phyloP scores from a whole-genome alignment of 2,329 filamentous ascomycete species.

The Cercospora sojina region DNA sequence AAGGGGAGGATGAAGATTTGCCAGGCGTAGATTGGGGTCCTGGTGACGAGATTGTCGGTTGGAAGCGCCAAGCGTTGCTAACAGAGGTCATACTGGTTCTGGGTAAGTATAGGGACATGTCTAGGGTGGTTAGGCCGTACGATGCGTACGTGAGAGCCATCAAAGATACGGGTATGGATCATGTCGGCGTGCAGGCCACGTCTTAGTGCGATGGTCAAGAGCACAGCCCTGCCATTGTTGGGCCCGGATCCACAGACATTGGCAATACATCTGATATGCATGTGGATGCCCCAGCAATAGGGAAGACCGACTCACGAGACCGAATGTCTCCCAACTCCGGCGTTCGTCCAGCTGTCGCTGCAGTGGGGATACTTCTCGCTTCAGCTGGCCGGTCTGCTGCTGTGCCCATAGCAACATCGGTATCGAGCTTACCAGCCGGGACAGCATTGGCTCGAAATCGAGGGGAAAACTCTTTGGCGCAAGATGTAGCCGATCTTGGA shows the following conservation, averaged over 20 bases:
- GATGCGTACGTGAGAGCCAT: slow-evolving; percentile 2
- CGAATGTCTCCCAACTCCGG: not conserved
- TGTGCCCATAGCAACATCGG: not conserved
- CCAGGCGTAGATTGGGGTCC: slow-evolving; percentile 63
- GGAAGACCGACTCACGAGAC: not conserved
- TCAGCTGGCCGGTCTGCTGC: not conserved
- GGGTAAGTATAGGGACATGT: slow-evolving; percentile 76
- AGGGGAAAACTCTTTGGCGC: not conserved
- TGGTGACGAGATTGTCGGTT: slow-evolving; percentile 78
- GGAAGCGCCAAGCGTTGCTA: slow-evolving; percentile 81
- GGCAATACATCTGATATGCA: not conserved
- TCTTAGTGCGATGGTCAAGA: not conserved
- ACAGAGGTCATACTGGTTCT: slow-evolving; percentile 91
- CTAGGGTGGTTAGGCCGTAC: slow-evolving; percentile 65
- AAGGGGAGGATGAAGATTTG: slow-evolving; percentile 50
- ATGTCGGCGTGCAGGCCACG: not conserved
- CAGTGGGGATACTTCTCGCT: not conserved
- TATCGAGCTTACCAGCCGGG: not conserved
- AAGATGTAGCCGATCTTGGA: not conserved
- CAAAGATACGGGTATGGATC: not conserved
- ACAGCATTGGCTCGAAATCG: not conserved
- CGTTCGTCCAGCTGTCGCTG: not conserved
- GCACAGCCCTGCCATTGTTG: not conserved
- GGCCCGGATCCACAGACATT: not conserved
- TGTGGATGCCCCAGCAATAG: not conserved